Conservation (phyloP, 2,329 filamentous ascomycete genomes). For the Hypoxylon sp. region DNA sequence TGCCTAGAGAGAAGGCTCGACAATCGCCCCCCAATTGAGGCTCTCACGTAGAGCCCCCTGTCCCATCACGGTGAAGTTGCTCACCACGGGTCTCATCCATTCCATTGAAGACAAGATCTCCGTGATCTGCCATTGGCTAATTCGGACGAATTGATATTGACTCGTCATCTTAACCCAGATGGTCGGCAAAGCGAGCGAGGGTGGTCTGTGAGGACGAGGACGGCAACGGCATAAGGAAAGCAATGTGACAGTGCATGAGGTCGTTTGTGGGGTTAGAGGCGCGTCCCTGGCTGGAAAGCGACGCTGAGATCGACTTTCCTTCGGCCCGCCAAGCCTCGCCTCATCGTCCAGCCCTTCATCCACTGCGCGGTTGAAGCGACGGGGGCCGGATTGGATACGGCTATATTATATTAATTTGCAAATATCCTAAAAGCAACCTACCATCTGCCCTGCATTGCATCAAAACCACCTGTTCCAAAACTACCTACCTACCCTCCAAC, state of each 20-base stretch:
- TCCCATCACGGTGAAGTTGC: constrained; percentile 12
- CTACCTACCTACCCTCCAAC: constrained; percentile 14
- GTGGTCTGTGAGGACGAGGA: constrained; percentile 21
- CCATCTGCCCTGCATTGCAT: constrained; percentile 48
- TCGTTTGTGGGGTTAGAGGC: constrained; percentile 40
- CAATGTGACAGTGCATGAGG: constrained; percentile 30
- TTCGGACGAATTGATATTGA: constrained; percentile 33
- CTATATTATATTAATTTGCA: constrained; percentile 44
- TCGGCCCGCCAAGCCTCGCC: constrained; percentile 48
- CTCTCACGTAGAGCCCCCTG: constrained; percentile 10
- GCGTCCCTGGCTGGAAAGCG: constrained; percentile 40
- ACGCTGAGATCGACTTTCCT: constrained; percentile 39
- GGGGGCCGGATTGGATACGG: constrained; percentile 34
- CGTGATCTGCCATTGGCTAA: constrained; percentile 40
- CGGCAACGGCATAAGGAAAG: constrained; percentile 9
- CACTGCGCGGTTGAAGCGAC: constrained; percentile 36
- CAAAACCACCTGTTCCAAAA: constrained; percentile 24
- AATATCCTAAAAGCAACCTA: constrained; percentile 51
- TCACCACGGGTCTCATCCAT: background rate
- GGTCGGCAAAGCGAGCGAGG: constrained; percentile 43
- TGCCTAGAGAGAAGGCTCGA: background rate
- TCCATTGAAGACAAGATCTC: constrained; percentile 35
- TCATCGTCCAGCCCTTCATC: constrained; percentile 46
- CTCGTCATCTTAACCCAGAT: constrained; percentile 43
- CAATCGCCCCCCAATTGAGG: background rate